Evolutionary conservation across 805 yeast genomes (phyloP).

Genomic region (Nakazawaea sp.): DNA sequence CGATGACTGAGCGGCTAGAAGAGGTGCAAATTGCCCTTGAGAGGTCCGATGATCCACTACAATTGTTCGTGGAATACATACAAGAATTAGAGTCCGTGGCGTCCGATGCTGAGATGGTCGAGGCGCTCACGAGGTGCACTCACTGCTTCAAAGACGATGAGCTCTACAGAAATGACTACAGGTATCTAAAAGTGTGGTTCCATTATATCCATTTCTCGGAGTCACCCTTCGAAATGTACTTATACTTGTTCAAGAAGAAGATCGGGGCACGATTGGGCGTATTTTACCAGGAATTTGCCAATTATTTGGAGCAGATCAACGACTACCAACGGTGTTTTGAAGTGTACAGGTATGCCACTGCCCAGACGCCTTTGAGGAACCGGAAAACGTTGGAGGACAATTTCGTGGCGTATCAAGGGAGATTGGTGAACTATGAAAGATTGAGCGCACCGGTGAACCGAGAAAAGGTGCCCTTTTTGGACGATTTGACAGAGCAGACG

Average conservation of each 20-base stretch:
- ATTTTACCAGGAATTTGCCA: slow-evolving; percentile 77
- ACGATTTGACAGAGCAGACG: not conserved
- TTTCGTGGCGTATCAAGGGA: slow-evolving; percentile 35
- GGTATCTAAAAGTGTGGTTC: slow-evolving; percentile 79
- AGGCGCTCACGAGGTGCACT: slow-evolving; percentile 65
- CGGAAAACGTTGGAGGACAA: slow-evolving; percentile 32
- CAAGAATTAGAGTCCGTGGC: slow-evolving; percentile 71
- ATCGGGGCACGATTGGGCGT: slow-evolving; percentile 64
- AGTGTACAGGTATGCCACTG: slow-evolving; percentile 53
- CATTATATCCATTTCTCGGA: slow-evolving; percentile 65
- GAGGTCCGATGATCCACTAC: slow-evolving; percentile 79
- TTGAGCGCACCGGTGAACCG: slow-evolving; percentile 13
- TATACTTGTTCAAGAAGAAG: slow-evolving; percentile 60
- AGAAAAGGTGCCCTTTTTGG: slow-evolving; percentile 3
- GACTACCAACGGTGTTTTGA: slow-evolving; percentile 48
- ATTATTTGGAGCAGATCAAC: slow-evolving; percentile 44
- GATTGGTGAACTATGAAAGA: slow-evolving; percentile 23
- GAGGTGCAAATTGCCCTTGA: too few relatives aligned
- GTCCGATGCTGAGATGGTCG: slow-evolving; percentile 52
- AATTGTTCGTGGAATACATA: slow-evolving; percentile 66
- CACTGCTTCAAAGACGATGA: slow-evolving; percentile 55
- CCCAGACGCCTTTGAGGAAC: slow-evolving; percentile 57
- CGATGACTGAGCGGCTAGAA: too few relatives aligned
- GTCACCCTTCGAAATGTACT: slow-evolving; percentile 63
- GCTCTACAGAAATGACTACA: slow-evolving; percentile 74